phyloP scores from a whole-genome alignment of 495 filamentous ascomycete species.

The Choiromyces venosus region DNA sequence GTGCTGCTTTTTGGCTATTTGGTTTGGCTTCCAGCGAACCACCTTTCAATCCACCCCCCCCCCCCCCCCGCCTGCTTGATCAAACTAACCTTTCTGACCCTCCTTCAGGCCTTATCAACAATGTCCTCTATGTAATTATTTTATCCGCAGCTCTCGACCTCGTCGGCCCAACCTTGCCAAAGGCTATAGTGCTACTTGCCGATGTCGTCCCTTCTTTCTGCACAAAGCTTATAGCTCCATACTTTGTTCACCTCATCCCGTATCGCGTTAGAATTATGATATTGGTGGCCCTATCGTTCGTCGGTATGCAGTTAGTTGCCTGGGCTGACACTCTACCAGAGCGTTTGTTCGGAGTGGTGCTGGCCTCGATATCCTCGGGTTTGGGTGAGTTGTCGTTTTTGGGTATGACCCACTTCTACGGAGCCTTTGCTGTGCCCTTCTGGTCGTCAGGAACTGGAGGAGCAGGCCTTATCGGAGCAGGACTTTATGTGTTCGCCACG shows the following conservation, averaged over 20 bases:
- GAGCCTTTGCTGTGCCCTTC: constrained; percentile 77
- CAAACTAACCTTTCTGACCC: constrained; percentile 16
- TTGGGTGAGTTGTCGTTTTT: constrained; percentile 85
- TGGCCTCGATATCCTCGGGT: constrained; percentile 78
- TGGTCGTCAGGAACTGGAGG: constrained; percentile 93
- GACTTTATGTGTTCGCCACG: constrained; percentile 77
- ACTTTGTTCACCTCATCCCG: constrained; percentile 82
- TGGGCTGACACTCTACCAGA: constrained; percentile 62
- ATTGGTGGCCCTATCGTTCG: constrained; percentile 63
- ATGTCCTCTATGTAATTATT: constrained; percentile 96
- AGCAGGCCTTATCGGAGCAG: constrained; percentile 80
- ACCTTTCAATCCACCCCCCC: constrained; percentile 1
- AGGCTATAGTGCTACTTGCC: constrained; percentile 85
- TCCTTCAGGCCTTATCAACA: constrained; percentile 79
- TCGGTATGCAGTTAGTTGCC: constrained; percentile 85
- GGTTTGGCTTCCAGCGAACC: constrained; percentile 51
- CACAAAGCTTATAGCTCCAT: constrained; percentile 81
- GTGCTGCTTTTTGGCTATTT: constrained; percentile 86
- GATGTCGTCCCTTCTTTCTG: constrained; percentile 84
- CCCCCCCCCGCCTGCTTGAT: constrained; percentile 9
- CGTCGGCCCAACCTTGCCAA: constrained; percentile 76
- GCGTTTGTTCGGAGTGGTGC: constrained; percentile 76
- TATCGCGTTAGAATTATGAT: constrained; percentile 69
- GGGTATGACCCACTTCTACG: constrained; percentile 87
- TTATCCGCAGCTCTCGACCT: constrained; percentile 94